Evolutionary conservation across 495 filamentous ascomycete species (phyloP), one percentile per base, ranked within the genome.

Genomic region (Hypomontagnella monticulosa): DNA sequence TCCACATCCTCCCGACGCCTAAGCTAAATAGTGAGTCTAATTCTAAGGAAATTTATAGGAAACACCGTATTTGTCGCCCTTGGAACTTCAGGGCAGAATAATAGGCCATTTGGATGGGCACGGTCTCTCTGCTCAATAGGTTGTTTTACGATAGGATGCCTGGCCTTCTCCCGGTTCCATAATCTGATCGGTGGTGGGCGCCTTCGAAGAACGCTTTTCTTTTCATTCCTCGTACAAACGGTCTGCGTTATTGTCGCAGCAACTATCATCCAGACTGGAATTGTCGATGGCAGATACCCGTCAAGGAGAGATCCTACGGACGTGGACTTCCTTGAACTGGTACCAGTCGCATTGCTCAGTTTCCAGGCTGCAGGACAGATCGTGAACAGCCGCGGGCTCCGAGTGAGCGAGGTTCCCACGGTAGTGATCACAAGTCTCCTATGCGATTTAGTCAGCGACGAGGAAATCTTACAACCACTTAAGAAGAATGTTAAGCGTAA

Each of bases 321-420:
- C n/a, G 58, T 78, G 33, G 57, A 76, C 46, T 75, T 78, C 49
- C 49, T 57, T 0, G 76, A 77, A 56, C 69, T 89, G 23, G 78
- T 86, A 2, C 83, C 87, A 3, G 78, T 92, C 27, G 87, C 78
- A 0, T 76, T 92, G 30, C 75, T 93, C 54, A 87, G 88, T 2
- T 90, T 92, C 72, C 89, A 92, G 72, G 86, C 84, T 32, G 87
- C 86, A 11, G 89, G 89, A 0, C 87, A 88, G 67, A 91, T 92
- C 64, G 84, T 87, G 4, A 84, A 84, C 51, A 86, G 81, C 62
- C 79, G 90, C 4, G 71, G 85, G 10, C 73, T 93, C 43, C 87
- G 87, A 1, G 85, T 87, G 63, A 83, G 83, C 57, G 89, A 91
- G 73, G 83, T 93, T 38, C 90, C 90, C 10, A 89, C 87, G 1